Percentiles rank a stretch among this genome's conserved stretches.
Evolutionary conservation across 2,329 filamentous ascomycete genomes (phyloP).

Genomic region (Pyrenophora seminiperda): DNA sequence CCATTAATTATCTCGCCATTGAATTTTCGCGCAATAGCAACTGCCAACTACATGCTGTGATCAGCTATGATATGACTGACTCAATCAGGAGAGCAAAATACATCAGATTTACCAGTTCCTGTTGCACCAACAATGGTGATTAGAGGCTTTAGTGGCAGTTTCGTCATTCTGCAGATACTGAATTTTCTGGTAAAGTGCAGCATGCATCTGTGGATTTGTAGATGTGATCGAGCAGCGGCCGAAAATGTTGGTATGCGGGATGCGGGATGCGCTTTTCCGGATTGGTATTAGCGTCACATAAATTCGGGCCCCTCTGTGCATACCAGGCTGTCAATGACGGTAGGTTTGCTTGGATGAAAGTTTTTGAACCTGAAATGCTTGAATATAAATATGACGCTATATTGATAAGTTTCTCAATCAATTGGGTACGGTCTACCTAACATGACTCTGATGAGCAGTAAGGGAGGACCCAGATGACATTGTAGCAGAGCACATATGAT

Average conservation of each 20-base stretch:
- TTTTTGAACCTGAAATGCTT: too few species aligned
- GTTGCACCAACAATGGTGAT: constrained; percentile 87
- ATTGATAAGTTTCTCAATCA: too few species aligned
- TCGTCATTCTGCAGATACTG: constrained; percentile 31
- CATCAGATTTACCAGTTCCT: constrained; percentile 91
- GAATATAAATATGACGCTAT: too few species aligned
- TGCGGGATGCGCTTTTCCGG: constrained; percentile 2
- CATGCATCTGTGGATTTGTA: constrained; percentile 26
- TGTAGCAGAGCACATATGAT: too few species aligned
- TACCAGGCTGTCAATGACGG: too few species aligned
- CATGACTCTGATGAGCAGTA: too few species aligned
- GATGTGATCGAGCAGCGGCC: not conserved
- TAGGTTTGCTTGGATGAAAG: too few species aligned
- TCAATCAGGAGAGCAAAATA: constrained; percentile 46
- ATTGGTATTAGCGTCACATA: not conserved
- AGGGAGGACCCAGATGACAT: too few species aligned
- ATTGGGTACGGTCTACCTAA: too few species aligned
- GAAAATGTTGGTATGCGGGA: constrained; percentile 14
- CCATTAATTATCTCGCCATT: constrained; percentile 96
- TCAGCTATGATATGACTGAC: constrained; percentile 36
- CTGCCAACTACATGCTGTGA: constrained; percentile 70
- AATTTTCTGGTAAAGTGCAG: constrained; percentile 26
- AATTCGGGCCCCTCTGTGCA: too few species aligned
- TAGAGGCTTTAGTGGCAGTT: constrained; percentile 58
- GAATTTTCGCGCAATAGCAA: constrained; percentile 81